phyloP scores from a whole-genome alignment of 2,329 filamentous ascomycete species.

The Alternaria rosae region DNA sequence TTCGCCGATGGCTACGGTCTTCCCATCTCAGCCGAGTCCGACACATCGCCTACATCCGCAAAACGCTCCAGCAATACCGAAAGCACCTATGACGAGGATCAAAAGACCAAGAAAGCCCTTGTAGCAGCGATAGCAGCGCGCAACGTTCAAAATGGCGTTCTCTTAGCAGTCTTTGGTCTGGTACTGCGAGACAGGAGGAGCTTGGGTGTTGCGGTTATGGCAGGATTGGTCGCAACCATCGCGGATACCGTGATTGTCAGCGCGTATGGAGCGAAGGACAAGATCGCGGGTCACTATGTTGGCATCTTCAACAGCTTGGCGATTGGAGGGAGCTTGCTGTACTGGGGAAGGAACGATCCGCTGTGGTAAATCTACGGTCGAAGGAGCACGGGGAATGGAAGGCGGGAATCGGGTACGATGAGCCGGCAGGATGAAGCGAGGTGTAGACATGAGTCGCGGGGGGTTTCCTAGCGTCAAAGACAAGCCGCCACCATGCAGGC shows the following conservation, averaged over 20 bases:
- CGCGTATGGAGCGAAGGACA: constrained; percentile 30
- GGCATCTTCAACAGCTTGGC: constrained; percentile 33
- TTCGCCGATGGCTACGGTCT: constrained; percentile 30
- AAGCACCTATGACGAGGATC: constrained; percentile 14
- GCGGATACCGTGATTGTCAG: constrained; percentile 33
- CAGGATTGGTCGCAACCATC: constrained; percentile 28
- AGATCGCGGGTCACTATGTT: constrained; percentile 31
- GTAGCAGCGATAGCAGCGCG: constrained; percentile 34
- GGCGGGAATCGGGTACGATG: neutral
- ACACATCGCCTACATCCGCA: neutral
- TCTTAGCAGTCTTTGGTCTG: constrained; percentile 29
- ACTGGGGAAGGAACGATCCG: constrained; percentile 29
- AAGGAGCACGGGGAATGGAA: neutral
- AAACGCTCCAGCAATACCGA: constrained; percentile 9
- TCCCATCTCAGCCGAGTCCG: constrained; percentile 12
- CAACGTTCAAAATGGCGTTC: constrained; percentile 31
- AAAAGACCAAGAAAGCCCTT: constrained; percentile 30
- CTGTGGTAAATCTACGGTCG: constrained; percentile 16
- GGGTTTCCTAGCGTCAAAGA: neutral
- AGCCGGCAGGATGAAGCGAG: neutral
- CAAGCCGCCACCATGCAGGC: neutral
- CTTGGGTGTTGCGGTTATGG: constrained; percentile 29
- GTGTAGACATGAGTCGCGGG: neutral
- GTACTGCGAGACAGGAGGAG: constrained; percentile 30
- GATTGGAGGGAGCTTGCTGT: constrained; percentile 32